Percentiles rank a stretch among this genome's conserved stretches.
phyloP scores from a whole-genome alignment of 2,329 filamentous ascomycete genomes.

The Talaromyces sp. region DNA sequence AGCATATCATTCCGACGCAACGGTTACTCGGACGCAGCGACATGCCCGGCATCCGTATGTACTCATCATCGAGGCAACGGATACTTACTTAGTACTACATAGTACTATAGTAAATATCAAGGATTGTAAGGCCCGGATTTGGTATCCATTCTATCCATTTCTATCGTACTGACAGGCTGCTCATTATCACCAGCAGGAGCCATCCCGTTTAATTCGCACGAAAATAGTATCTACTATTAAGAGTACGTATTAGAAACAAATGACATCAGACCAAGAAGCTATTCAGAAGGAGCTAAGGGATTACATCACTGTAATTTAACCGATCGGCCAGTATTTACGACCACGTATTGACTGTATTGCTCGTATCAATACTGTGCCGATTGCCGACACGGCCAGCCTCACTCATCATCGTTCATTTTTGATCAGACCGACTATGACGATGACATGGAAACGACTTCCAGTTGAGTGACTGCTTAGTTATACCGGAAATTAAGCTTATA shows the following conservation, averaged over 20 bases:
- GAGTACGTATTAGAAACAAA: neutral
- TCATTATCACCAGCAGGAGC: neutral
- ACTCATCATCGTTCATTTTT: neutral
- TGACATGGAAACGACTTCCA: neutral
- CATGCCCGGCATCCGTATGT: neutral
- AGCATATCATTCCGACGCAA: neutral
- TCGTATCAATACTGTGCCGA: neutral
- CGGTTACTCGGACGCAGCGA: neutral
- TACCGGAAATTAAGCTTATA: neutral
- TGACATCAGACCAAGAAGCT: neutral
- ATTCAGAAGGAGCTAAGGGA: too few relatives aligned
- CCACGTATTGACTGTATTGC: neutral
- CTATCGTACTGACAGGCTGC: neutral
- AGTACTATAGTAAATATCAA: neutral
- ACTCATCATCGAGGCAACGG: neutral
- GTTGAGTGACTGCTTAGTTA: too few relatives aligned
- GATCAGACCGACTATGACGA: neutral
- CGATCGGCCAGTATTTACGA: neutral
- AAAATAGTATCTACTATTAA: neutral
- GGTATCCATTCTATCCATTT: neutral
- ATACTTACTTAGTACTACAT: too few relatives aligned
- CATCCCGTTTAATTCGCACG: neutral
- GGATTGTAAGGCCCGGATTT: neutral
- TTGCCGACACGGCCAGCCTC: neutral
- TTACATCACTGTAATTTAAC: too few relatives aligned